These are phyloP conservation scores for Stylonectria norvegica DNA, from an alignment of 2,329 filamentous ascomycete species.

Conservation along the genomic window DNA sequence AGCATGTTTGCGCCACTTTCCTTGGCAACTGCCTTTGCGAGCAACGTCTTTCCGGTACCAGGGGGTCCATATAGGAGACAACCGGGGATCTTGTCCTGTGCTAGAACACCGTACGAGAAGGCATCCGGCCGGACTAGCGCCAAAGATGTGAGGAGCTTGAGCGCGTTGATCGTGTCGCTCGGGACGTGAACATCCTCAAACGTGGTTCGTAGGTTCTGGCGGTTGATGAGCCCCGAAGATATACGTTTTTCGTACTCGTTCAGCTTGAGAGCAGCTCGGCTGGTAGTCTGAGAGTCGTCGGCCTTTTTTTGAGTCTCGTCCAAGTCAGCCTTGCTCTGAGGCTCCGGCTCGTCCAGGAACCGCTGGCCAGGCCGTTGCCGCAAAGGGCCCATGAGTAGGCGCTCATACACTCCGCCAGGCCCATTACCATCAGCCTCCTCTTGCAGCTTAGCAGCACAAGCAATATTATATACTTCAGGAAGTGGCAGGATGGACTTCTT, in stretches of 20 bases:
- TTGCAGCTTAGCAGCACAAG: conserved; percentile 30
- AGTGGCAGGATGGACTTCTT: conserved; percentile 36
- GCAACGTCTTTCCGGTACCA: conserved; percentile 70
- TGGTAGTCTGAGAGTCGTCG: conserved; percentile 29
- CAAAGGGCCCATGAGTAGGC: conserved; percentile 32
- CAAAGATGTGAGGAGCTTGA: conserved; percentile 85
- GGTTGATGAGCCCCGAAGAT: conserved; percentile 76
- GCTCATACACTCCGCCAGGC: conserved; percentile 28
- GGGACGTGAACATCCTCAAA: conserved; percentile 86
- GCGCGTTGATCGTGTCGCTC: conserved; percentile 75
- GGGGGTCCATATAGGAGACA: conserved; percentile 85
- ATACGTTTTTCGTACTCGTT: conserved; percentile 81
- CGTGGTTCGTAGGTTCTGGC: conserved; percentile 76
- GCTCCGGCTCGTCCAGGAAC: conserved; percentile 29
- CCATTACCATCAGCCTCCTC: conserved; percentile 20
- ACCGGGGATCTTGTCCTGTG: conserved; percentile 86
- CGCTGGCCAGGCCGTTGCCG: conserved; percentile 30
- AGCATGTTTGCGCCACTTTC: conserved; percentile 70
- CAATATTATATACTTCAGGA: conserved; percentile 39
- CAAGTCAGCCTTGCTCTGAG: conserved; percentile 19
- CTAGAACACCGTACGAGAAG: conserved; percentile 93
- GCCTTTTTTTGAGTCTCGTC: conserved; percentile 28
- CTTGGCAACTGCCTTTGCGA: conserved; percentile 67
- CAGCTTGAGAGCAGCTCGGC: conserved; percentile 41
- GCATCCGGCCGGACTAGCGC: conserved; percentile 86